These are phyloP conservation scores for Candida hispaniensis DNA, from an alignment of 805 yeast genomes.

Conservation along the genomic window DNA sequence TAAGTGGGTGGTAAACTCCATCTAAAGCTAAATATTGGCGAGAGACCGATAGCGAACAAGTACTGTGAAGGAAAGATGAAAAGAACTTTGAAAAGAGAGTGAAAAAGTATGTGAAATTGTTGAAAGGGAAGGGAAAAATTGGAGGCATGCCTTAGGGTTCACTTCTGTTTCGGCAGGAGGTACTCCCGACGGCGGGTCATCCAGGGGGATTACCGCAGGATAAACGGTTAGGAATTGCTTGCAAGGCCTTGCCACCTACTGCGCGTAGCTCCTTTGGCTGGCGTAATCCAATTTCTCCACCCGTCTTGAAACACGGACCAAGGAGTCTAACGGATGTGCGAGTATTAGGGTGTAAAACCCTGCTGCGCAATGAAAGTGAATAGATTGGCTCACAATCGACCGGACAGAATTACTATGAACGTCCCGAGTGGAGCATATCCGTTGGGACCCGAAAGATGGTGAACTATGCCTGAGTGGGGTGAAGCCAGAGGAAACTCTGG, in stretches of 20 bases:
- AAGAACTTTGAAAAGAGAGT: conserved; percentile 38
- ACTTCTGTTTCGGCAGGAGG: too few relatives aligned
- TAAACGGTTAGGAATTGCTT: too few relatives aligned
- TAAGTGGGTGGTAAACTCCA: conserved; percentile 34
- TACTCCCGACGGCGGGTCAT: too few relatives aligned
- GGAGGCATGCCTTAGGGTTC: too few relatives aligned
- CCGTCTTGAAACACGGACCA: conserved; percentile 12
- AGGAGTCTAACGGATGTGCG: too few relatives aligned
- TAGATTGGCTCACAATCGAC: neutral
- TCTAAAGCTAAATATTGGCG: conserved; percentile 39
- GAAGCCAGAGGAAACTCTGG: conserved; percentile 39
- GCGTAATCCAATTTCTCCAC: neutral
- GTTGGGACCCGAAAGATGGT: conserved; percentile 29
- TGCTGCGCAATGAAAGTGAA: neutral
- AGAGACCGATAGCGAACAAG: conserved; percentile 40
- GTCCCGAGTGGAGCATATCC: conserved; percentile 16
- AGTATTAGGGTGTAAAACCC: too few relatives aligned
- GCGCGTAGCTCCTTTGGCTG: too few relatives aligned
- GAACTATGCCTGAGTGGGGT: conserved; percentile 38
- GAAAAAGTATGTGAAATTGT: conserved; percentile 38
- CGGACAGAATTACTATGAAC: neutral
- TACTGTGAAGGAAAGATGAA: conserved; percentile 39
- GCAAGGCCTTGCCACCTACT: too few relatives aligned
- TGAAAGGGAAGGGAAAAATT: conserved; percentile 32
- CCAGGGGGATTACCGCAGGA: too few relatives aligned